Percentiles rank a stretch among this genome's conserved stretches.
These are phyloP conservation scores for Penstemon eatonii DNA, from an alignment of 257 asterid genomes.

Conservation along the genomic window DNA sequence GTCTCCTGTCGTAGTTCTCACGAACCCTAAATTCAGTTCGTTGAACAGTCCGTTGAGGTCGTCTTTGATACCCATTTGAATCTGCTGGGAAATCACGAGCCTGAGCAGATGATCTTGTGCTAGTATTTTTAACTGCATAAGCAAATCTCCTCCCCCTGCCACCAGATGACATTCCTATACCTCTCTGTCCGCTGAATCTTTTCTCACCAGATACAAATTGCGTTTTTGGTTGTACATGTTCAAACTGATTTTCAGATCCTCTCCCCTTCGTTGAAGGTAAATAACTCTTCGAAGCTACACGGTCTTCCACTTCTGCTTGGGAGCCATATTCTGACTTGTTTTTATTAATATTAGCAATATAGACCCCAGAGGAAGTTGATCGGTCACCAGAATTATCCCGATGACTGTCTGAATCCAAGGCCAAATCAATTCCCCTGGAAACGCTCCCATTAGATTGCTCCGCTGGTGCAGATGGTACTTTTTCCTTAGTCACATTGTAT, in stretches of 20 bases:
- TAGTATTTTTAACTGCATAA: constrained; percentile 68
- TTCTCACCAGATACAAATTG: constrained; percentile 48
- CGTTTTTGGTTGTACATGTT: constrained; percentile 35
- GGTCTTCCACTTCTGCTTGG: constrained; percentile 44
- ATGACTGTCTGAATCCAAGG: constrained; percentile 31
- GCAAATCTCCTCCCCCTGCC: constrained; percentile 66
- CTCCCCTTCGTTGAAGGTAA: constrained; percentile 40
- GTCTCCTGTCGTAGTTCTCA: constrained; percentile 65
- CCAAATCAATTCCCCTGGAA: constrained; percentile 35
- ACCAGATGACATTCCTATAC: constrained; percentile 49
- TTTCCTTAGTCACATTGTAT: constrained; percentile 37
- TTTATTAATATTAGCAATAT: constrained; percentile 40
- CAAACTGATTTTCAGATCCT: constrained; percentile 45
- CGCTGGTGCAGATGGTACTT: constrained; percentile 31
- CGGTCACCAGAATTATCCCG: constrained; percentile 28
- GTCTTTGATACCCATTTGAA: constrained; percentile 64
- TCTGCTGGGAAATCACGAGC: constrained; percentile 48
- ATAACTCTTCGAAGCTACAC: constrained; percentile 38
- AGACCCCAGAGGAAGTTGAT: constrained; percentile 32
- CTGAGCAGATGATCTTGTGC: constrained; percentile 43
- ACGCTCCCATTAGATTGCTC: constrained; percentile 41
- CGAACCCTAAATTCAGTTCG: constrained; percentile 80
- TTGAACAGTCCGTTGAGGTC: constrained; percentile 68
- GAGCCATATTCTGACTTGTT: constrained; percentile 35
- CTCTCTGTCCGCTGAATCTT: constrained; percentile 43